Conservation (phyloP, 257 asterid genomes). For the Ilex asprella region DNA sequence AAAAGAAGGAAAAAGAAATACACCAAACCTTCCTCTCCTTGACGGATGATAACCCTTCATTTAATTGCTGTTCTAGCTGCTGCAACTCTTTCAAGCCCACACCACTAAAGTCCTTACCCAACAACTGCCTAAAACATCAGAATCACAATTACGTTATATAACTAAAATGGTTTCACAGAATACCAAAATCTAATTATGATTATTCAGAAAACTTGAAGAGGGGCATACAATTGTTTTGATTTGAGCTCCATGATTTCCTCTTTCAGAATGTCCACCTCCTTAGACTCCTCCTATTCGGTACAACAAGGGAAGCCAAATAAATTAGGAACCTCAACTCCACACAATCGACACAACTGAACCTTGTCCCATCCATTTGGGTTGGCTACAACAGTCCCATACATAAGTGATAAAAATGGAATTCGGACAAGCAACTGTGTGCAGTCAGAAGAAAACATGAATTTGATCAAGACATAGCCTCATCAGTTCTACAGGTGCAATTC, state of each 20-base stretch:
- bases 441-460: too few species aligned
- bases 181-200: neutral
- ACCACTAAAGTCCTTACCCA: constrained; percentile 57
- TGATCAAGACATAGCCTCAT: too few species aligned
- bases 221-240: constrained; percentile 43
- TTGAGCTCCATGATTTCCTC: constrained; percentile 55
- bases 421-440: too few species aligned
- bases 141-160: neutral
- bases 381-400: too few species aligned
- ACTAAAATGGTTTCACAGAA: neutral
- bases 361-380: too few species aligned
- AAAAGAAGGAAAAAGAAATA: constrained; percentile 3
- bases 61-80: constrained; percentile 51
- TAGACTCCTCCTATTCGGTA: constrained; percentile 25
- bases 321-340: too few species aligned
- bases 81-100: constrained; percentile 45
- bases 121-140: constrained; percentile 39
- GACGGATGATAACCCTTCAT: constrained; percentile 44
- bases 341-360: too few species aligned
- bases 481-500: too few species aligned
- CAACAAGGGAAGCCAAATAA: neutral
- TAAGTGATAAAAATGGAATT: too few species aligned
- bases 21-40: constrained; percentile 62
- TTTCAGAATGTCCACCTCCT: constrained; percentile 44
- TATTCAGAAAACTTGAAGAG: constrained; percentile 11